A percentile compares a stretch with the other conserved stretches of the same genome.
Conservation (phyloP, 306 rosid genomes). For the Phaseolus lunatus region DNA sequence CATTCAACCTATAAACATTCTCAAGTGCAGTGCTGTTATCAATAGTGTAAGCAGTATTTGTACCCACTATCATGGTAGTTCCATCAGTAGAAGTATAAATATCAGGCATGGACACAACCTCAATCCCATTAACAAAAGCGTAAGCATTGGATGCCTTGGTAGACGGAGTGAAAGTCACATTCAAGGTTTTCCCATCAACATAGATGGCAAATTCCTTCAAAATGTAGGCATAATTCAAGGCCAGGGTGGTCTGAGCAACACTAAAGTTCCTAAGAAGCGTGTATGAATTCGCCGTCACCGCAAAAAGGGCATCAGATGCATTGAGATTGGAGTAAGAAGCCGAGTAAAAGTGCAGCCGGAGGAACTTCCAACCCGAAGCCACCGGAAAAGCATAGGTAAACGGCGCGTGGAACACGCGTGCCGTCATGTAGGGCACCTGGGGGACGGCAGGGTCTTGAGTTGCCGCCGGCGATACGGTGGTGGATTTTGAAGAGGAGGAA, state of each 20-base stretch:
- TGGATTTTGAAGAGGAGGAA: constrained; percentile 50
- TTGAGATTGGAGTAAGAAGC: constrained; percentile 66
- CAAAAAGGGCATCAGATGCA: constrained; percentile 65
- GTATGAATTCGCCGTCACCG: constrained; percentile 61
- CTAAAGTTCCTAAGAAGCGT: constrained; percentile 79
- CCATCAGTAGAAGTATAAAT: constrained; percentile 61
- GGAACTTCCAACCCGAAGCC: constrained; percentile 73
- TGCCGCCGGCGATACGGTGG: constrained; percentile 49
- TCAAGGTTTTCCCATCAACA: constrained; percentile 68
- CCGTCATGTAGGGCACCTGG: constrained; percentile 70
- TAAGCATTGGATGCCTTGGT: constrained; percentile 58
- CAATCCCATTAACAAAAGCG: constrained; percentile 96
- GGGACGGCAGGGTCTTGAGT: constrained; percentile 80
- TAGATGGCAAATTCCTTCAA: constrained; percentile 68
- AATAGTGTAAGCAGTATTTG: constrained; percentile 20
- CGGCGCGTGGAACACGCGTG: constrained; percentile 60
- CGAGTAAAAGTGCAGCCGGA: constrained; percentile 80
- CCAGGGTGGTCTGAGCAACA: constrained; percentile 63
- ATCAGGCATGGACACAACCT: constrained; percentile 87
- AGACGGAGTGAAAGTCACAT: constrained; percentile 77
- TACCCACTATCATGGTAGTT: constrained; percentile 60
- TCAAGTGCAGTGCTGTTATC: constrained; percentile 77
- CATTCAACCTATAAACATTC: constrained; percentile 76
- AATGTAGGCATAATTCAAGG: constrained; percentile 65
- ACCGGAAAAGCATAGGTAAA: constrained; percentile 83